Conservation (phyloP, 78 protist species). For the Cyanophora paradoxa region DNA sequence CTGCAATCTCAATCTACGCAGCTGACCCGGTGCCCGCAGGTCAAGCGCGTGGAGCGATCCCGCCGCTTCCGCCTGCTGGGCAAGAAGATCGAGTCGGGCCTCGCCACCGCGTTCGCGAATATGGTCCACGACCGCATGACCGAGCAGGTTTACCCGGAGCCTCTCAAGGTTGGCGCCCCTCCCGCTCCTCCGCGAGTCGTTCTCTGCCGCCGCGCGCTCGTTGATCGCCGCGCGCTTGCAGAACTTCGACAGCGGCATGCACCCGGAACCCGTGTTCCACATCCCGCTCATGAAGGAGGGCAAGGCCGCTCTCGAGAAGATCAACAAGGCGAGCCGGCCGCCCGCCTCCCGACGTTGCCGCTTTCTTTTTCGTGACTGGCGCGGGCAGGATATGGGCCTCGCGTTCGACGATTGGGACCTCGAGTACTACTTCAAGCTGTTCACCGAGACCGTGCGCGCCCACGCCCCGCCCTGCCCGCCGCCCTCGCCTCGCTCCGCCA, state of each 20-base stretch:
- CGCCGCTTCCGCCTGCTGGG: constrained; percentile 63
- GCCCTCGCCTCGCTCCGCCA: neutral
- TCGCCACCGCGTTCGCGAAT: constrained; percentile 39
- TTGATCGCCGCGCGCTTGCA: neutral
- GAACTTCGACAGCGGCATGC: constrained; percentile 41
- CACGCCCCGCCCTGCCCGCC: neutral
- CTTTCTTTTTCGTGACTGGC: neutral
- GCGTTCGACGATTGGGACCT: constrained; percentile 75
- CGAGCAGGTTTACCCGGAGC: constrained; percentile 44
- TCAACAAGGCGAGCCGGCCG: constrained; percentile 16
- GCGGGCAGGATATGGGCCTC: constrained; percentile 66
- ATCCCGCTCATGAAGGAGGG: constrained; percentile 57
- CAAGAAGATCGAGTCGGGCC: constrained; percentile 59
- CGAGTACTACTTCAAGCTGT: constrained; percentile 58
- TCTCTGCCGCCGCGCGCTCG: neutral
- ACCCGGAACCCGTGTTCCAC: constrained; percentile 36
- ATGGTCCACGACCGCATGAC: constrained; percentile 85
- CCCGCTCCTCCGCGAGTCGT: no score
- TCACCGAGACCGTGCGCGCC: constrained; percentile 31
- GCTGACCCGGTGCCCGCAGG: no score
- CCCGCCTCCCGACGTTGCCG: neutral
- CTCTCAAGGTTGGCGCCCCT: no score
- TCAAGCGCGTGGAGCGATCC: constrained; percentile 63
- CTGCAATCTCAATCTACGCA: no score
- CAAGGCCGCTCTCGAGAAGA: constrained; percentile 47